Conservation (phyloP, 2,329 filamentous ascomycete species). For the Aaosphaeria arxii region DNA sequence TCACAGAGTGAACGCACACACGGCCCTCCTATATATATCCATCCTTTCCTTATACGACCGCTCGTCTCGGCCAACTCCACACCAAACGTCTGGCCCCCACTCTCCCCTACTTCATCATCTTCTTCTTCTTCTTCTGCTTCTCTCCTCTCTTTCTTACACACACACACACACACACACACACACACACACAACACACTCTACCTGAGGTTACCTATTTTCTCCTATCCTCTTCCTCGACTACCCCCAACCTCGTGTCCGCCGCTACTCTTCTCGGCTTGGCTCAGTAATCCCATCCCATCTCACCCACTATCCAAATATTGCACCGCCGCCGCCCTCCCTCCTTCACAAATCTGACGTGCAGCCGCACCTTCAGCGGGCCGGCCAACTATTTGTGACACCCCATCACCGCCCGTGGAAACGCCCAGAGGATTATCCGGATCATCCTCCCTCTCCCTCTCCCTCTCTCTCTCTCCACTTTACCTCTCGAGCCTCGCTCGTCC, state of each 20-base stretch:
- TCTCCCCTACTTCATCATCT: neutral
- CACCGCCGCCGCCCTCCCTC: slow-evolving; percentile 11
- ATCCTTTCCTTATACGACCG: no score
- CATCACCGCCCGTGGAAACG: slow-evolving; percentile 6
- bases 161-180: neutral
- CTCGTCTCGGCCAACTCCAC: neutral
- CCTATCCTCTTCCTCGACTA: no score
- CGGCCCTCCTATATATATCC: no score
- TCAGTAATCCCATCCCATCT: neutral
- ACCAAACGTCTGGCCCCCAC: neutral
- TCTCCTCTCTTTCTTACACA: neutral
- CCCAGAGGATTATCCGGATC: slow-evolving; percentile 22
- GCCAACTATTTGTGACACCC: slow-evolving; percentile 28
- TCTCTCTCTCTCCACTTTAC: neutral
- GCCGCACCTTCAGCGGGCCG: slow-evolving; percentile 23
- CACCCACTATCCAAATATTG: neutral
- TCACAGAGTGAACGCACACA: no score
- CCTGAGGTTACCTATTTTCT: no score
- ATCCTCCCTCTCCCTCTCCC: slow-evolving; percentile 6
- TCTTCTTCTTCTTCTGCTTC: neutral
- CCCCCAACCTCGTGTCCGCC: slow-evolving; percentile 1
- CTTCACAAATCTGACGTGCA: slow-evolving; percentile 22
- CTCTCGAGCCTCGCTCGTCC: no score
- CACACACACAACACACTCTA: neutral
- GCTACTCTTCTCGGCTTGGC: slow-evolving; percentile 3